Percentiles rank a stretch among this genome's conserved stretches.
Evolutionary conservation across 2,329 filamentous ascomycete genomes (phyloP).

Genomic region (Cytospora paraplurivora): DNA sequence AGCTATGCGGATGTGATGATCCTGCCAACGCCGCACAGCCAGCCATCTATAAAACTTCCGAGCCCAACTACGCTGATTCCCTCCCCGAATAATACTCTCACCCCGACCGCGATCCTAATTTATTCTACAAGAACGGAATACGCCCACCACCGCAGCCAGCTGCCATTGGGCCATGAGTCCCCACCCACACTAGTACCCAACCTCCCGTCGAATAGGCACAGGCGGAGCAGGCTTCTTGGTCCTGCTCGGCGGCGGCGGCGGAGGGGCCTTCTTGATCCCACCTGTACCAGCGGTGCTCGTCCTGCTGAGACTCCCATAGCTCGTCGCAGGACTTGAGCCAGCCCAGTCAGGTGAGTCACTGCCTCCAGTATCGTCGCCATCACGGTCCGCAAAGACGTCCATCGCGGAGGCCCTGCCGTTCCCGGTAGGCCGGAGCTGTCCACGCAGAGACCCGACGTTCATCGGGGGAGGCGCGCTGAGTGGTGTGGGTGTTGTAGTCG

Average conservation of each 20-base stretch:
- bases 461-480: constrained; percentile 26
- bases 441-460: constrained; percentile 43
- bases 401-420: constrained; percentile 43
- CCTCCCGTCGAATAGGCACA: constrained; percentile 45
- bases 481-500: constrained; percentile 28
- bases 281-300: constrained; percentile 43
- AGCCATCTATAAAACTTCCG: background rate
- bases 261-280: constrained; percentile 42
- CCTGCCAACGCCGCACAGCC: background rate
- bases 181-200: constrained; percentile 32
- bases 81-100: background rate
- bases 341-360: constrained; percentile 53
- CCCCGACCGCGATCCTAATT: too few relatives aligned
- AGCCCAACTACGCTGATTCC: background rate
- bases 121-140: background rate
- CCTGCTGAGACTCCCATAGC: constrained; percentile 55
- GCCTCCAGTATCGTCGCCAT: constrained; percentile 53
- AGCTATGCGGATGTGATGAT: background rate
- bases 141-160: background rate
- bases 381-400: constrained; percentile 50
- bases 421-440: constrained; percentile 48
- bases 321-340: constrained; percentile 58
- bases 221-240: constrained; percentile 59
- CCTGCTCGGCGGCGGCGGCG: constrained; percentile 49
- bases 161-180: background rate